phyloP scores from a whole-genome alignment of 805 yeast genomes.

The Schwanniomyces pseudopolymorphus region DNA sequence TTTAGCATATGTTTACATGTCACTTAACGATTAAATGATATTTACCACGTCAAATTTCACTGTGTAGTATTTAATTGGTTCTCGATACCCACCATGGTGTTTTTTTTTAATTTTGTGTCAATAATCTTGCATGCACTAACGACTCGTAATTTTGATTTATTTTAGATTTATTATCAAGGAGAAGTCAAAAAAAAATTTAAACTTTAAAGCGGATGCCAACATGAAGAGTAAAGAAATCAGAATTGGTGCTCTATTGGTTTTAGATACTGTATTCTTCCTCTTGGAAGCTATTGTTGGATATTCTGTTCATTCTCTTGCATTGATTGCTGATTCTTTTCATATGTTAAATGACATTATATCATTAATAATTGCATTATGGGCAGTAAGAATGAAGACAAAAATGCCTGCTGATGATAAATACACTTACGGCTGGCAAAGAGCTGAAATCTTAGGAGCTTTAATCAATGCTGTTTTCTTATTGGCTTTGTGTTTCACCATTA shows the following conservation, averaged over 20 bases:
- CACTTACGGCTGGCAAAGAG: conserved; percentile 98
- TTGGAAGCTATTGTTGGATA: conserved; percentile 85
- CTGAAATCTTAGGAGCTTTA: conserved; percentile 93
- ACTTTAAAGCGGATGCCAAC: background rate
- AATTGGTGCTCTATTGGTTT: conserved; percentile 64
- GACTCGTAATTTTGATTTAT: background rate
- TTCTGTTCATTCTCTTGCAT: conserved; percentile 89
- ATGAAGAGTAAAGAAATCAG: conserved; percentile 63
- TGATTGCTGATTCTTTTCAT: conserved; percentile 95
- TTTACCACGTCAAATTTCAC: background rate
- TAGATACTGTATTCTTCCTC: conserved; percentile 83
- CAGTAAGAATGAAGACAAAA: conserved; percentile 83
- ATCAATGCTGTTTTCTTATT: conserved; percentile 89
- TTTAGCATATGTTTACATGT: background rate
- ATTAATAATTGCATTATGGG: conserved; percentile 90
- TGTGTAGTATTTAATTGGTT: background rate
- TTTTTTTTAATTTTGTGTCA: background rate
- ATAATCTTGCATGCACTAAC: background rate
- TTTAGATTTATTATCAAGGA: background rate
- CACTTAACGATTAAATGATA: conserved; percentile 1
- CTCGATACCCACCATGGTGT: background rate
- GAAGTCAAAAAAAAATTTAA: background rate
- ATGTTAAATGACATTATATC: conserved; percentile 96
- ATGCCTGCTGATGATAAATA: conserved; percentile 82
- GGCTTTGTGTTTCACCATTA: conserved; percentile 89